These are phyloP conservation scores for Zoysia matrella DNA, from an alignment of 202 grass and related monocot species.

Conservation along the genomic window DNA sequence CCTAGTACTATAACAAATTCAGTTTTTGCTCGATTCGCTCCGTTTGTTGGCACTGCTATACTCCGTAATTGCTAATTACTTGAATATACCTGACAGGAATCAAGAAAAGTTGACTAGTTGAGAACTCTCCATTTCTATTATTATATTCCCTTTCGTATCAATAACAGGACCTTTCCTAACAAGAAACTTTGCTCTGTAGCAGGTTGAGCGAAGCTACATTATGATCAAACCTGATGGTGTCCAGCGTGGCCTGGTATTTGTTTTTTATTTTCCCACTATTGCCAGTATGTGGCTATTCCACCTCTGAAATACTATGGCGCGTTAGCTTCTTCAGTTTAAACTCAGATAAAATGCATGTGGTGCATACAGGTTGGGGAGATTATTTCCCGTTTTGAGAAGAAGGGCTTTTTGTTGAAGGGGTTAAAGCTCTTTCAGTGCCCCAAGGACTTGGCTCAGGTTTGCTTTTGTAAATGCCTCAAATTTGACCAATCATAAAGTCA, in stretches of 20 bases:
- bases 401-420: constrained; percentile 94
- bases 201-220: constrained; percentile 77
- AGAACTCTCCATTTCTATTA: neutral
- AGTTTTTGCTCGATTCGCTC: no score
- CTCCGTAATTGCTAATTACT: neutral
- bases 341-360: constrained; percentile 20
- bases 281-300: neutral
- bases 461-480: constrained; percentile 16
- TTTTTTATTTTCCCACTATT: constrained; percentile 14
- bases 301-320: neutral
- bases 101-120: constrained; percentile 7
- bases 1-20: no score
- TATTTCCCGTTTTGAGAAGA: constrained; percentile 95
- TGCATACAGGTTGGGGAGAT: constrained; percentile 88
- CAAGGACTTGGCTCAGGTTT: constrained; percentile 95
- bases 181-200: constrained; percentile 32
- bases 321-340: constrained; percentile 29
- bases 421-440: constrained; percentile 89
- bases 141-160: neutral
- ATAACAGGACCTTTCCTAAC: constrained; percentile 3
- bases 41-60: neutral
- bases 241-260: constrained; percentile 77
- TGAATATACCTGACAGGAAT: constrained; percentile 7
- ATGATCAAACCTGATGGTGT: constrained; percentile 98
- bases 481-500: neutral